Evolutionary conservation across 1,284 basidiomycete species (phyloP).

Genomic region (Gymnopus androsaceus): DNA sequence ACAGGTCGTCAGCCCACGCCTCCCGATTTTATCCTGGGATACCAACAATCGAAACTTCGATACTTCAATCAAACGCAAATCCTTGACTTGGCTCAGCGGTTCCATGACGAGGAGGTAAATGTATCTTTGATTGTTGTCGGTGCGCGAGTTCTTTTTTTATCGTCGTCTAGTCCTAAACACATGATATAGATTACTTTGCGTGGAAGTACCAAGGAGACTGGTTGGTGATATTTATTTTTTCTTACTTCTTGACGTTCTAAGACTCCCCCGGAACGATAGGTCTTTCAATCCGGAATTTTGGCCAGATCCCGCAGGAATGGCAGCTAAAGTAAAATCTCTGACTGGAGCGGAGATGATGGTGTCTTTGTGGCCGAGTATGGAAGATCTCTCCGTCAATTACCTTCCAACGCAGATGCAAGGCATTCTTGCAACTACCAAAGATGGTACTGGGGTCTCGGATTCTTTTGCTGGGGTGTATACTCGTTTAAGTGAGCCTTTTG

Average conservation of each 20-base stretch:
- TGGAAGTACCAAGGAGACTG: slow-evolving; percentile 46
- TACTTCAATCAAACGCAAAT: slow-evolving; percentile 43
- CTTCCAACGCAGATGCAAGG: slow-evolving; percentile 36
- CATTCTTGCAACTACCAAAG: slow-evolving; percentile 39
- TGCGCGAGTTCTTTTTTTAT: slow-evolving; percentile 16
- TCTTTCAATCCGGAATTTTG: slow-evolving; percentile 41
- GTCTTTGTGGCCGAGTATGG: slow-evolving; percentile 44
- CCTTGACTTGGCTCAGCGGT: slow-evolving; percentile 38
- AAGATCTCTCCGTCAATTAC: slow-evolving; percentile 42
- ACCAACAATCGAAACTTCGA: slow-evolving; percentile 44
- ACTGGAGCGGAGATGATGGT: slow-evolving; percentile 49
- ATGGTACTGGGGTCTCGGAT: slow-evolving; percentile 41
- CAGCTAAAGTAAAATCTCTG: slow-evolving; percentile 37
- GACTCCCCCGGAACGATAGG: slow-evolving; percentile 25
- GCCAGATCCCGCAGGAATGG: slow-evolving; percentile 41
- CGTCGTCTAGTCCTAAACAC: too few relatives aligned
- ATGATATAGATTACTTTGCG: slow-evolving; percentile 38
- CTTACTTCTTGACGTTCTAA: not conserved
- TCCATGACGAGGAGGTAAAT: slow-evolving; percentile 41
- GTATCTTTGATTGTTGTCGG: slow-evolving; percentile 43
- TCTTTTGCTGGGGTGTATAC: slow-evolving; percentile 44
- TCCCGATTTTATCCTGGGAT: slow-evolving; percentile 40
- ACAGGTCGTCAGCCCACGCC: slow-evolving; percentile 43
- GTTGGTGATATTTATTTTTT: slow-evolving; percentile 19
- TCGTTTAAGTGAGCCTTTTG: slow-evolving; percentile 32